phyloP scores from a whole-genome alignment of 1,284 basidiomycete genomes.

The Microbotryomycetes sp. region DNA sequence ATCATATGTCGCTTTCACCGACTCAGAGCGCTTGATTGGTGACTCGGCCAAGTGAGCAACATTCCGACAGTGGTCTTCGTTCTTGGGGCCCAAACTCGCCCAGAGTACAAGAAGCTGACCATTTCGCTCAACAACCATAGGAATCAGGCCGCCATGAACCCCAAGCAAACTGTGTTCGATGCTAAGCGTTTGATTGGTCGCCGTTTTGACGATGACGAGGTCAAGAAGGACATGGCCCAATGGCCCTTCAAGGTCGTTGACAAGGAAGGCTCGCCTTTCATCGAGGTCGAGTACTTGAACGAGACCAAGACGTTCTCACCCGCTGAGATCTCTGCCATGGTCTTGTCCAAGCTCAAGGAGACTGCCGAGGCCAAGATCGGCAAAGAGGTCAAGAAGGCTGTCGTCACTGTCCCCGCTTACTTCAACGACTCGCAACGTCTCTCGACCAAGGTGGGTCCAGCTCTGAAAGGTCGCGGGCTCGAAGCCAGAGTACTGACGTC shows the following conservation, averaged over 20 bases:
- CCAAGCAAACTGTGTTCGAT: conserved; percentile 64
- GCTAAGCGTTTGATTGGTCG: conserved; percentile 86
- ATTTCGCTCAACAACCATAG: background rate
- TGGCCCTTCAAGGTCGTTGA: conserved; percentile 80
- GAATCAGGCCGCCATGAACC: conserved; percentile 55
- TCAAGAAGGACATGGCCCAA: conserved; percentile 72
- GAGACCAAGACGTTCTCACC: conserved; percentile 90
- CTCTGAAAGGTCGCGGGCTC: background rate
- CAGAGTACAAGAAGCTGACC: background rate
- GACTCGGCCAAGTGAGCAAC: conserved; percentile 87
- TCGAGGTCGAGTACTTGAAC: conserved; percentile 81
- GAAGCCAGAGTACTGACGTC: too few species aligned
- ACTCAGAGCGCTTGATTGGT: conserved; percentile 87
- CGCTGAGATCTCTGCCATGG: conserved; percentile 96
- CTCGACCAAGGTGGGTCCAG: conserved; percentile 66
- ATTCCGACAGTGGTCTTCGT: too few species aligned
- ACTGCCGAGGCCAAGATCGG: conserved; percentile 96
- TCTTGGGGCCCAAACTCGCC: background rate
- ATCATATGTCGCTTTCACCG: conserved; percentile 88
- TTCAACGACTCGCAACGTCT: conserved; percentile 97
- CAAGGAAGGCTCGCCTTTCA: conserved; percentile 77
- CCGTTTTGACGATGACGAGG: conserved; percentile 76
- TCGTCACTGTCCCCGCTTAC: conserved; percentile 72
- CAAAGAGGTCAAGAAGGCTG: conserved; percentile 67
- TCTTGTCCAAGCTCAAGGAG: conserved; percentile 91